These are phyloP conservation scores for Fusarium beomiforme DNA, from an alignment of 2,329 filamentous ascomycete species.

Conservation along the genomic window DNA sequence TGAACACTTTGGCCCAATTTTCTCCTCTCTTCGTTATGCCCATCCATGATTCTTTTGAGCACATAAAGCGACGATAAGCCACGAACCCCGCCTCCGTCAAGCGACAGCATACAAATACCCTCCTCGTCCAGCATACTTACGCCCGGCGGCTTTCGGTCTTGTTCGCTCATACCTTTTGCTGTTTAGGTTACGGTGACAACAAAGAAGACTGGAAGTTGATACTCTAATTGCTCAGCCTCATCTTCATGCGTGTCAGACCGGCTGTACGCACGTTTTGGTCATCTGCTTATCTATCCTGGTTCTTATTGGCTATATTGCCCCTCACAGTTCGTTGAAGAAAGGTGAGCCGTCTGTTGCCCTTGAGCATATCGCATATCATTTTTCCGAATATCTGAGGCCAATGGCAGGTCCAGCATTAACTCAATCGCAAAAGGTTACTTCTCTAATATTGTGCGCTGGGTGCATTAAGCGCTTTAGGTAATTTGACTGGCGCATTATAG, in stretches of 20 bases:
- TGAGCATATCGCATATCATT: too few relatives aligned
- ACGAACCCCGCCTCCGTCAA: background rate
- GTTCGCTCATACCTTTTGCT: background rate
- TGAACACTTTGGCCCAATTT: fast-evolving
- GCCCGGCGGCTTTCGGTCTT: fast-evolving
- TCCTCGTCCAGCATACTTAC: background rate
- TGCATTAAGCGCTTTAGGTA: too few relatives aligned
- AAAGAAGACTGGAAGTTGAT: fast-evolving
- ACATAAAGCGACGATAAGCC: background rate
- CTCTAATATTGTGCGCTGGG: too few relatives aligned
- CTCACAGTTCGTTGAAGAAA: too few relatives aligned
- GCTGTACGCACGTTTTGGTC: too few relatives aligned
- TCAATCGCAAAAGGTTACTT: too few relatives aligned
- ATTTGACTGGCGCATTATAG: too few relatives aligned
- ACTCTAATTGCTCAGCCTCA: background rate
- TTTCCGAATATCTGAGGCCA: too few relatives aligned
- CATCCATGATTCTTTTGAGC: background rate
- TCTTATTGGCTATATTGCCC: too few relatives aligned
- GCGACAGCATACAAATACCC: background rate
- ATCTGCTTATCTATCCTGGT: too few relatives aligned
- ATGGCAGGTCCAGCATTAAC: too few relatives aligned
- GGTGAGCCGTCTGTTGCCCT: too few relatives aligned
- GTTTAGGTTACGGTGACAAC: fast-evolving
- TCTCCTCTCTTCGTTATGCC: background rate
- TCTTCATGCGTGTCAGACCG: background rate